Conservation (phyloP, 2,329 filamentous ascomycete species). For the Calonectria hongkongensis region DNA sequence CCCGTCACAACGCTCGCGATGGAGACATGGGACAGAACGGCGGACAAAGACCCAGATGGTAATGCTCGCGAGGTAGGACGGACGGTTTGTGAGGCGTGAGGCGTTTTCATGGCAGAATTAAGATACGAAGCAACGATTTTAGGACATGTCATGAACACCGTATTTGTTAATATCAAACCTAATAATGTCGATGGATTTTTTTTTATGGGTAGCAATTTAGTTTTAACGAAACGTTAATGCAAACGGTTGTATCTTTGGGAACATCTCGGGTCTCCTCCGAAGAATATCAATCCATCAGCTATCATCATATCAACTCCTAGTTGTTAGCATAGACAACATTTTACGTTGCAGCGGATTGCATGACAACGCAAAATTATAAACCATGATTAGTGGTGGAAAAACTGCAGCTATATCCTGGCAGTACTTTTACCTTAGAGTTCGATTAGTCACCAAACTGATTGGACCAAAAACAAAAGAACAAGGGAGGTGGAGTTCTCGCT, state of each 20-base stretch:
- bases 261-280: not conserved
- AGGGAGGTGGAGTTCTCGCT: not conserved
- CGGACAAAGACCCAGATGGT: not conserved
- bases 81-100: not conserved
- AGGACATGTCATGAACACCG: not conserved
- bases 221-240: not conserved
- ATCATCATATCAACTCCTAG: not conserved
- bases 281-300: not conserved
- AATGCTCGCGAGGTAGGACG: not conserved
- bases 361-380: not conserved
- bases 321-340: not conserved
- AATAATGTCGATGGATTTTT: not conserved
- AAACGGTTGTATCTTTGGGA: not conserved
- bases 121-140: not conserved
- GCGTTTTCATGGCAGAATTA: not conserved
- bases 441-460: not conserved
- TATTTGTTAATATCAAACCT: not conserved
- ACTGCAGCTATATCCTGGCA: too few species aligned
- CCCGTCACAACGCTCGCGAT: not conserved
- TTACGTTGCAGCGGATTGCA: not conserved
- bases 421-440: not conserved
- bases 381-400: not conserved
- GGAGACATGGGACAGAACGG: not conserved
- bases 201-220: not conserved
- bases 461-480: not conserved